Percentiles rank a stretch among this genome's conserved stretches.
These are phyloP conservation scores for Cephaloascus fragrans DNA, from an alignment of 805 yeast genomes.

Conservation along the genomic window DNA sequence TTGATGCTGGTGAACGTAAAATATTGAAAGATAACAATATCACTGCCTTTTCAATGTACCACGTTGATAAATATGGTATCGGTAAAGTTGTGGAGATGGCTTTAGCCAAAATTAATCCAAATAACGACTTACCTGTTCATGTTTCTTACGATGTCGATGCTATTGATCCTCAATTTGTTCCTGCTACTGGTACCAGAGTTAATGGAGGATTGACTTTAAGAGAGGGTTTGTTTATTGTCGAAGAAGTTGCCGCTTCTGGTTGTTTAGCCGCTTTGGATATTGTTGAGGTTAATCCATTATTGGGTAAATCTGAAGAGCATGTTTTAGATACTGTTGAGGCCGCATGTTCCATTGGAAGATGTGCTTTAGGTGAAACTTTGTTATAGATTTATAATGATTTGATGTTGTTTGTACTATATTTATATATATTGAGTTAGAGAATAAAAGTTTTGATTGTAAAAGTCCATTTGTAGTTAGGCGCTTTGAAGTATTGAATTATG, in stretches of 20 bases:
- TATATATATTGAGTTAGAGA: no score
- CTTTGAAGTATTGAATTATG: no score
- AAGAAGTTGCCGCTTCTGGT: conserved; percentile 88
- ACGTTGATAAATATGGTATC: conserved; percentile 89
- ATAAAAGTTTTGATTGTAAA: no score
- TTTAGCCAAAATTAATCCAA: conserved; percentile 64
- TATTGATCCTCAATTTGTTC: conserved; percentile 87
- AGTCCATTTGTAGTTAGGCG: no score
- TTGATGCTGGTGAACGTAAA: conserved; percentile 76
- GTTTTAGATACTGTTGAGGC: conserved; percentile 79
- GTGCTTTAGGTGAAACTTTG: conserved; percentile 90
- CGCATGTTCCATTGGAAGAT: conserved; percentile 84
- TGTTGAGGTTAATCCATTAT: conserved; percentile 87
- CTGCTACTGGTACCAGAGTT: conserved; percentile 97
- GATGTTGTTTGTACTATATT: not conserved
- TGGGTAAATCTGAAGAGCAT: conserved; percentile 70
- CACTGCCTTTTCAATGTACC: conserved; percentile 90
- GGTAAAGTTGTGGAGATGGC: conserved; percentile 91
- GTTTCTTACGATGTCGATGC: conserved; percentile 95
- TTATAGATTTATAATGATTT: conserved; percentile 26
- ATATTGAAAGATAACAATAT: conserved; percentile 64
- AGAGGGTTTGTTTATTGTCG: conserved; percentile 89
- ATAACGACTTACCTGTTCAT: conserved; percentile 68
- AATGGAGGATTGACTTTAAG: conserved; percentile 92
- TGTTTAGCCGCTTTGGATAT: conserved; percentile 79